These are phyloP conservation scores for Colletotrichum sp. DNA, from an alignment of 2,329 filamentous ascomycete species.

Conservation along the genomic window DNA sequence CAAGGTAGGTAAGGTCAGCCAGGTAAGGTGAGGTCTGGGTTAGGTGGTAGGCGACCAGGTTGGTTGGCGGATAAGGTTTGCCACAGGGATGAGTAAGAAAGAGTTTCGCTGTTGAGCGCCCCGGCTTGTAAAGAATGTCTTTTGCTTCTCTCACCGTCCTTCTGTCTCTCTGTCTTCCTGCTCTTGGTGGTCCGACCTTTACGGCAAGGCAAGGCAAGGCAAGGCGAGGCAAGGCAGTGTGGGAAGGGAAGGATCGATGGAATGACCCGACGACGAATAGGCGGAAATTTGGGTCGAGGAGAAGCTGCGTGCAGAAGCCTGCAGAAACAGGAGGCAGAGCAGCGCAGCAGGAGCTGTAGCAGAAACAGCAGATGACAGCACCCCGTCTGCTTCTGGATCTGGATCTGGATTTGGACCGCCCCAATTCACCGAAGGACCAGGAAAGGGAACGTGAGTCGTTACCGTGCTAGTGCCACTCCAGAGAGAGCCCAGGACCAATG, in stretches of 20 bases:
- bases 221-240: not conserved
- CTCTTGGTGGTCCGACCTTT: slow-evolving; percentile 1
- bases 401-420: not conserved
- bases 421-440: slow-evolving; percentile 7
- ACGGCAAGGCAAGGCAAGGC: not conserved
- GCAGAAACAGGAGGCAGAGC: not conserved
- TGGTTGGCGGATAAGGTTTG: slow-evolving; percentile 11
- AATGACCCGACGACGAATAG: not conserved
- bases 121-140: not conserved
- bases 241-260: not conserved
- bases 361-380: not conserved
- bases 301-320: not conserved
- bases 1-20: not conserved
- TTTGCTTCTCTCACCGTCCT: not conserved
- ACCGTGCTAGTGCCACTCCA: slow-evolving; percentile 16
- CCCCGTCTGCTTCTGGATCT: not conserved
- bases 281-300: not conserved
- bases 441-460: slow-evolving; percentile 19
- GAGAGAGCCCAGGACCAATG: slow-evolving; percentile 13
- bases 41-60: not conserved
- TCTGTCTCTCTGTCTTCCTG: not conserved
- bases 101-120: not conserved
- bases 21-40: not conserved
- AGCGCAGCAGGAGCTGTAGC: not conserved
- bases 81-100: slow-evolving; percentile 12